These are phyloP conservation scores for Leptodermis oblonga DNA, from an alignment of 257 asterid genomes.

Conservation along the genomic window DNA sequence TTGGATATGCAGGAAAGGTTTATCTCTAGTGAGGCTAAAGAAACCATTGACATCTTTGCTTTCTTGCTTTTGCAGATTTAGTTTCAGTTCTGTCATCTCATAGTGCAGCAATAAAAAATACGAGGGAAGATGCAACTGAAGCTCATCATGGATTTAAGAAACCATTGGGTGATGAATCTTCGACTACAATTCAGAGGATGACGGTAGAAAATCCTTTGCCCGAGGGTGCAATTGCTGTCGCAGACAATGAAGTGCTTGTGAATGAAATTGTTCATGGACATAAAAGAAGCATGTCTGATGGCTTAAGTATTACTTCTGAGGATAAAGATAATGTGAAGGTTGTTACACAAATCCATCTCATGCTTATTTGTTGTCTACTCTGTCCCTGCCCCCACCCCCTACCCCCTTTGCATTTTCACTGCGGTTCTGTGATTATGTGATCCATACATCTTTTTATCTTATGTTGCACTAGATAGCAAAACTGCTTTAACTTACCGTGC, in stretches of 20 bases:
- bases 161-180: not conserved
- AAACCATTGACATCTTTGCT: constrained; percentile 32
- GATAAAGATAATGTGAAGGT: constrained; percentile 49
- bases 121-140: not conserved
- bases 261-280: constrained; percentile 77
- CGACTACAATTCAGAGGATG: constrained; percentile 19
- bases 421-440: not conserved
- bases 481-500: not conserved
- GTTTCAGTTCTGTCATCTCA: constrained; percentile 10
- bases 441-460: not conserved
- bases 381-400: not conserved
- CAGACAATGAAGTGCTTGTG: constrained; percentile 67
- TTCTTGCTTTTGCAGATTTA: constrained; percentile 26
- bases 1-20: constrained; percentile 38
- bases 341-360: constrained; percentile 8
- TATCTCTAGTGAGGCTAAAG: constrained; percentile 36
- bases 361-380: not conserved
- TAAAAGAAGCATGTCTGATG: constrained; percentile 34
- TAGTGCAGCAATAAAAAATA: not conserved
- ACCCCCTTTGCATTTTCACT: not conserved
- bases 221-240: not conserved
- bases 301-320: constrained; percentile 24
- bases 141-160: not conserved
- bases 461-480: not conserved
- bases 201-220: constrained; percentile 27